phyloP scores from a whole-genome alignment of 345 rosid species.

The Populus ilicifolia region DNA sequence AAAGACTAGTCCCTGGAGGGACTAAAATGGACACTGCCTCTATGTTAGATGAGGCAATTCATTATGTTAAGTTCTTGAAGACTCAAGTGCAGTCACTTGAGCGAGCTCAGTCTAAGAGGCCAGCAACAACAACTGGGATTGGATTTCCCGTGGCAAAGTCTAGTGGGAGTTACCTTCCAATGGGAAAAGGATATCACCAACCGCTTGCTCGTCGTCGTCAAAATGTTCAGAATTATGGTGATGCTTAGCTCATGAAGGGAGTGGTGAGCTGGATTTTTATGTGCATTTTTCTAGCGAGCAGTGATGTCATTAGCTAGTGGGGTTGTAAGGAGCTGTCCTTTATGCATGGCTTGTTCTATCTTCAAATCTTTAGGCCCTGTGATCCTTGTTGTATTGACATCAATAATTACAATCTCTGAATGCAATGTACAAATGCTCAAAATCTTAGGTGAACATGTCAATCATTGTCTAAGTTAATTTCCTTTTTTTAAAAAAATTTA shows the following conservation, averaged over 20 bases:
- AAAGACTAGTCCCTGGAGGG: slow-evolving; percentile 71
- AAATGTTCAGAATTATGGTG: slow-evolving; percentile 22
- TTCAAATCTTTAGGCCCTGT: neutral
- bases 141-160: slow-evolving; percentile 39
- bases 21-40: slow-evolving; percentile 82
- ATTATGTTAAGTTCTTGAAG: slow-evolving; percentile 69
- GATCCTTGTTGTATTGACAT: slow-evolving; percentile 10
- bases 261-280: neutral
- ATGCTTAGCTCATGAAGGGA: slow-evolving; percentile 8
- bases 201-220: slow-evolving; percentile 4
- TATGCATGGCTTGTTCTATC: neutral
- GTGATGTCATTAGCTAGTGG: neutral
- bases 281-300: neutral
- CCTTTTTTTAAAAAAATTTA: neutral
- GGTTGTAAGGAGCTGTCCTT: slow-evolving; percentile 10
- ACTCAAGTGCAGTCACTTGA: slow-evolving; percentile 58
- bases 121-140: slow-evolving; percentile 16
- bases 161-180: slow-evolving; percentile 27
- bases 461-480: neutral
- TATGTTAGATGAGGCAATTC: slow-evolving; percentile 70
- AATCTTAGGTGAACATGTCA: slow-evolving; percentile 4
- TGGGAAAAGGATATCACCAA: slow-evolving; percentile 19
- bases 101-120: slow-evolving; percentile 32
- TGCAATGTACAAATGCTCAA: slow-evolving; percentile 10
- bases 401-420: slow-evolving; percentile 9